Conservation (phyloP, 2,329 filamentous ascomycete species). For the Epichloe baconii region DNA sequence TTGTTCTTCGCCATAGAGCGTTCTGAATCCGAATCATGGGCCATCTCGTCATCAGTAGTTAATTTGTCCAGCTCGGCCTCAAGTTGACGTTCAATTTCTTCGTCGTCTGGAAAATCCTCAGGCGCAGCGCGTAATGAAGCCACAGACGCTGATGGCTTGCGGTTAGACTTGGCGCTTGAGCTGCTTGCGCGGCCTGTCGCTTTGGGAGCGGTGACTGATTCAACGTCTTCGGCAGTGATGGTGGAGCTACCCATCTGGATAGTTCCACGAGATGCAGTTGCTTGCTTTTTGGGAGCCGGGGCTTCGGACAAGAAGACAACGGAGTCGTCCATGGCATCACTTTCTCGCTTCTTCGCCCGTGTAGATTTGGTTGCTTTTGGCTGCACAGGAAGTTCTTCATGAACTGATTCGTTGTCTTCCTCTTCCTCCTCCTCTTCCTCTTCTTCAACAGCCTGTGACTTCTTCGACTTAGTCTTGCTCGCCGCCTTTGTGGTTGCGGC, state of each 20-base stretch:
- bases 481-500: constrained; percentile 30
- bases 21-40: constrained; percentile 33
- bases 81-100: constrained; percentile 52
- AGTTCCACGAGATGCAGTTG: constrained; percentile 37
- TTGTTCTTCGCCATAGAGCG: constrained; percentile 19
- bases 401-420: constrained; percentile 19
- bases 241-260: constrained; percentile 27
- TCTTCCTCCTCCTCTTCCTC: constrained; percentile 7
- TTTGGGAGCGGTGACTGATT: constrained; percentile 25
- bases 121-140: constrained; percentile 27
- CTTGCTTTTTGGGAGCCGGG: constrained; percentile 46
- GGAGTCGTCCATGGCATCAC: constrained; percentile 43
- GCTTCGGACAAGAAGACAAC: constrained; percentile 28
- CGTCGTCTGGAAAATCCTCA: constrained; percentile 41
- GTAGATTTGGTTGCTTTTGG: constrained; percentile 25
- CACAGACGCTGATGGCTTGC: constrained; percentile 34
- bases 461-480: constrained; percentile 29
- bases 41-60: constrained; percentile 37
- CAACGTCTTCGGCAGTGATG: constrained; percentile 26
- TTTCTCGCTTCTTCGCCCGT: constrained; percentile 52
- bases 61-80: constrained; percentile 50
- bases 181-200: constrained; percentile 19
- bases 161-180: constrained; percentile 25
- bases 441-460: constrained; percentile 28
- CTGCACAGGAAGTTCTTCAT: constrained; percentile 13